A percentile compares a stretch with the other conserved stretches of the same genome.
Conservation (phyloP, 2,329 filamentous ascomycete species). For the Aureobasidium sp. region DNA sequence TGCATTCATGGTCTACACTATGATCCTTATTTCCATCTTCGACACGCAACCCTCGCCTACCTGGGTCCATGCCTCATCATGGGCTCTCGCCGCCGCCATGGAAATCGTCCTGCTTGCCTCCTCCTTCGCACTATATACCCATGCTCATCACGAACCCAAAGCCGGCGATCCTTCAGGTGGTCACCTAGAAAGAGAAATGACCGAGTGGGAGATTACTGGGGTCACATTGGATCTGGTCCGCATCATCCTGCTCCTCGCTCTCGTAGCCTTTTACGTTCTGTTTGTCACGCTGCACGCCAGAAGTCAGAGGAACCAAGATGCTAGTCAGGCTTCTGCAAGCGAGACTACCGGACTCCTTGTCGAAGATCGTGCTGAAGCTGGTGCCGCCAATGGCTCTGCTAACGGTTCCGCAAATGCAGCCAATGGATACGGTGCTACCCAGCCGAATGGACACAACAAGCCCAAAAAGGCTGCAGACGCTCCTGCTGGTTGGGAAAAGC, state of each 20-base stretch:
- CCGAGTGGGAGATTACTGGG: slow-evolving; percentile 58
- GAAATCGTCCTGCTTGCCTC: slow-evolving; percentile 66
- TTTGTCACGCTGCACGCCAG: slow-evolving; percentile 40
- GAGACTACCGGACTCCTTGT: slow-evolving; percentile 61
- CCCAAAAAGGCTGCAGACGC: slow-evolving; percentile 22
- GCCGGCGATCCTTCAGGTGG: slow-evolving; percentile 40
- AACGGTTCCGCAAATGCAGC: slow-evolving; percentile 43
- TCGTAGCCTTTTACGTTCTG: slow-evolving; percentile 53
- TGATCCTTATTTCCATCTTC: slow-evolving; percentile 78
- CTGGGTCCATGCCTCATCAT: slow-evolving; percentile 70
- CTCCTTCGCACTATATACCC: slow-evolving; percentile 62
- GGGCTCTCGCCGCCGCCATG: slow-evolving; percentile 64
- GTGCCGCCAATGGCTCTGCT: slow-evolving; percentile 35
- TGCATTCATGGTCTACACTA: slow-evolving; percentile 78
- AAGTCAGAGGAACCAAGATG: slow-evolving; percentile 34
- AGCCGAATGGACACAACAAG: slow-evolving; percentile 40
- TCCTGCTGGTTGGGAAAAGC: slow-evolving; percentile 78
- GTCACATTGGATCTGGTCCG: slow-evolving; percentile 61
- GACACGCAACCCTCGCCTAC: slow-evolving; percentile 78
- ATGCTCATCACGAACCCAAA: slow-evolving; percentile 57
- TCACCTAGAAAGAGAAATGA: slow-evolving; percentile 35
- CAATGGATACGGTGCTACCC: slow-evolving; percentile 44
- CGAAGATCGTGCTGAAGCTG: slow-evolving; percentile 39
- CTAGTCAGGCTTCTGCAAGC: slow-evolving; percentile 37
- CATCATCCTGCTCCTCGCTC: slow-evolving; percentile 56